These are phyloP conservation scores for Eucalyptus cladocalyx DNA, from an alignment of 345 rosid species.

Conservation along the genomic window DNA sequence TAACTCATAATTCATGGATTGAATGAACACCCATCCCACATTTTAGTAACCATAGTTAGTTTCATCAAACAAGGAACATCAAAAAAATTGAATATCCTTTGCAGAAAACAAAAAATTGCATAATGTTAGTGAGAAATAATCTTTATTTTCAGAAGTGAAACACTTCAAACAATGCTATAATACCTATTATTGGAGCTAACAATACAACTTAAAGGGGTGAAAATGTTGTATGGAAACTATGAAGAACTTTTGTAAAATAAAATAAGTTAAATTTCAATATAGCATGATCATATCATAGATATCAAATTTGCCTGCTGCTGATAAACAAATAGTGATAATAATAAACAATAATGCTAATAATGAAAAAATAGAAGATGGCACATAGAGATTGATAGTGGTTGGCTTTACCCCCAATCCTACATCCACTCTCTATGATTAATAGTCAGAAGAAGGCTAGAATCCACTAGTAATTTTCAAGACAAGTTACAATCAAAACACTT, in stretches of 20 bases:
- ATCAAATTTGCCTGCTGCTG: neutral
- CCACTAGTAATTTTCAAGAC: neutral
- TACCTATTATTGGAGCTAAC: neutral
- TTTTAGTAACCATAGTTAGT: neutral
- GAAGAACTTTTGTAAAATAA: neutral
- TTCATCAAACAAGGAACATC: neutral
- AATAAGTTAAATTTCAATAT: neutral
- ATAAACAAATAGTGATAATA: fast-evolving
- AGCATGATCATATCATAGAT: neutral
- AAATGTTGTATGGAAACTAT: neutral
- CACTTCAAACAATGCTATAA: neutral
- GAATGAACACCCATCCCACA: neutral
- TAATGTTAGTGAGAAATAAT: neutral
- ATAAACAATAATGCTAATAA: too few relatives aligned
- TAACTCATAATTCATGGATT: neutral
- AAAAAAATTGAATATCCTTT: neutral
- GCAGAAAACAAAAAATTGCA: too few relatives aligned
- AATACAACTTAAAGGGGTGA: neutral
- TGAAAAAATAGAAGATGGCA: neutral
- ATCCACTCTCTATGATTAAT: neutral
- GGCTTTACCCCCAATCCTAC: too few relatives aligned
- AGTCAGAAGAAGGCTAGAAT: neutral
- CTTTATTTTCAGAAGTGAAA: neutral
- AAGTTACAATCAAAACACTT: neutral
- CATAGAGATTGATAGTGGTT: neutral